phyloP scores from a whole-genome alignment of 352 stramenopile species.

The Globisporangium cystogenes region DNA sequence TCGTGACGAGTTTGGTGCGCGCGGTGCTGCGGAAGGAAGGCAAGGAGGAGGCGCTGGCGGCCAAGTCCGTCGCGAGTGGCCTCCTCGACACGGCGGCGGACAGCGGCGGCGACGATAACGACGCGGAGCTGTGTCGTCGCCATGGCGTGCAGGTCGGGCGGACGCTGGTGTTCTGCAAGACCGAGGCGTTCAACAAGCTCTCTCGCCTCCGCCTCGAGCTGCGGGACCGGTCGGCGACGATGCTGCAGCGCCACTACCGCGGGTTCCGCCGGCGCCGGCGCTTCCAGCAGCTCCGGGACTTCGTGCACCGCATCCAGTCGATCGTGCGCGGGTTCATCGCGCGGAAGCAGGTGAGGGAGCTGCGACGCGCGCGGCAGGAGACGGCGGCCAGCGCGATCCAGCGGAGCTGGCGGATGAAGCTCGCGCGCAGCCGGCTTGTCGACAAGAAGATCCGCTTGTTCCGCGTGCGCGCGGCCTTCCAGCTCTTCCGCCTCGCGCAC shows the following conservation, averaged over 20 bases:
- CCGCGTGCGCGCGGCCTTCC: slow-evolving; percentile 25
- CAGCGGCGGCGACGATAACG: not conserved
- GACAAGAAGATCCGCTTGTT: slow-evolving; percentile 27
- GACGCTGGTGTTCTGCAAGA: slow-evolving; percentile 64
- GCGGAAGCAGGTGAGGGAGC: slow-evolving; percentile 22
- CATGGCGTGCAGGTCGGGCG: slow-evolving; percentile 54
- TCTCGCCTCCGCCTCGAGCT: slow-evolving; percentile 40
- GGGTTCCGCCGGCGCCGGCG: slow-evolving; percentile 31
- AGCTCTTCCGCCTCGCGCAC: slow-evolving; percentile 17
- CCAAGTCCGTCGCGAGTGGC: not conserved
- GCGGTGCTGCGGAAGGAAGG: slow-evolving; percentile 7
- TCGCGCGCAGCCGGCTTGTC: slow-evolving; percentile 13
- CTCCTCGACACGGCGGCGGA: slow-evolving; percentile 1
- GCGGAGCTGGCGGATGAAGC: slow-evolving; percentile 15
- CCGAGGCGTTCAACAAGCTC: slow-evolving; percentile 45
- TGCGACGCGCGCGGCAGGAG: slow-evolving; percentile 25
- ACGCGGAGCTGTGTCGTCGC: slow-evolving; percentile 7
- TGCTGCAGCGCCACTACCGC: slow-evolving; percentile 41
- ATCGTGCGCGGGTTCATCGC: slow-evolving; percentile 43
- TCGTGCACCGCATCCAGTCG: slow-evolving; percentile 29
- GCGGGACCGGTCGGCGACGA: slow-evolving; percentile 23
- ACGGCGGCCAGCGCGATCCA: slow-evolving; percentile 27
- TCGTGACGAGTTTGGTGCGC: slow-evolving; percentile 5
- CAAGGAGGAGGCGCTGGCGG: not conserved
- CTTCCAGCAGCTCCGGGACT: slow-evolving; percentile 29